Percentiles rank a stretch among this genome's conserved stretches.
Conservation (phyloP, 805 yeast genomes). For the Komagataella kurtzmanii region DNA sequence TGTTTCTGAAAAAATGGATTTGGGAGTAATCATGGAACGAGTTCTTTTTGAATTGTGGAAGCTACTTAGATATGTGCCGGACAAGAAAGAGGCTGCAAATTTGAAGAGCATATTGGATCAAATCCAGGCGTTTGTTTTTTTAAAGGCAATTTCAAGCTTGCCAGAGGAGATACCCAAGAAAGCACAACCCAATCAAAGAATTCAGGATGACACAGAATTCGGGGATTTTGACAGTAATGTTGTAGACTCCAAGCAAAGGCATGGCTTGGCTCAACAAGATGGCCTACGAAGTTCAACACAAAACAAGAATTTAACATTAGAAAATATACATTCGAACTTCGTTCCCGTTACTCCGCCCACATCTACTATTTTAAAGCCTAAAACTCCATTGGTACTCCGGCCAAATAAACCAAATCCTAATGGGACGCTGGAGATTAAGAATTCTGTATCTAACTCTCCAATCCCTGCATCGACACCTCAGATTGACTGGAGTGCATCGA, state of each 20-base stretch:
- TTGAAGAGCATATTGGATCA: background rate
- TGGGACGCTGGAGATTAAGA: background rate
- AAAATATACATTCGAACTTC: background rate
- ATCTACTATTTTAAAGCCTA: background rate
- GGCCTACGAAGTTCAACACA: background rate
- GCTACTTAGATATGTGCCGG: slow-evolving; percentile 11
- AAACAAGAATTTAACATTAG: background rate
- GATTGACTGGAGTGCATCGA: background rate
- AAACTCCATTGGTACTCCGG: background rate
- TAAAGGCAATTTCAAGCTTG: background rate
- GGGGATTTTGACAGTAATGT: slow-evolving; percentile 4
- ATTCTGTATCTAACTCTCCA: background rate
- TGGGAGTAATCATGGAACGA: slow-evolving; percentile 12
- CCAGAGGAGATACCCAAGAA: background rate
- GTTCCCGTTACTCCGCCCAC: background rate
- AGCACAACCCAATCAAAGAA: background rate
- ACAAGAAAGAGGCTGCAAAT: slow-evolving; percentile 2
- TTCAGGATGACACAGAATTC: slow-evolving; percentile 1
- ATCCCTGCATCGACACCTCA: background rate
- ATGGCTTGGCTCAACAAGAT: background rate
- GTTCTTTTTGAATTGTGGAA: slow-evolving; percentile 22
- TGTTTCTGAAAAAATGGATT: slow-evolving; percentile 1
- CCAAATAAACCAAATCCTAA: background rate
- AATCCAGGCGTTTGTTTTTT: background rate
- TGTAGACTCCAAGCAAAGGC: background rate